phyloP scores from a whole-genome alignment of 805 yeast genomes.

The Yamadazyma olivae region DNA sequence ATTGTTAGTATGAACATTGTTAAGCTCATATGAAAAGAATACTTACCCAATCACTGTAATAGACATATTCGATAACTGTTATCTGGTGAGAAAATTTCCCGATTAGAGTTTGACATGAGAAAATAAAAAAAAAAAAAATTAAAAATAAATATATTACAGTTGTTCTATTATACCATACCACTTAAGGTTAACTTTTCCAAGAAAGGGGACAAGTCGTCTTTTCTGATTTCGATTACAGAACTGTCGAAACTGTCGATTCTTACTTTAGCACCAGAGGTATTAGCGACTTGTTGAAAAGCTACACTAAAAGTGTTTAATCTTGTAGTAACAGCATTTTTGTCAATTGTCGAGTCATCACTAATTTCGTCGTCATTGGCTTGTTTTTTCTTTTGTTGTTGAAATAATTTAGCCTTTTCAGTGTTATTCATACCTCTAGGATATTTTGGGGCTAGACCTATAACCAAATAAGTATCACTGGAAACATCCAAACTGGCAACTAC shows the following conservation, averaged over 20 bases:
- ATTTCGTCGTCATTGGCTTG: slow-evolving; percentile 16
- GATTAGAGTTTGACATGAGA: neutral
- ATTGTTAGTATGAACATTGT: slow-evolving; percentile 2
- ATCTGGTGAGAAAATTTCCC: neutral
- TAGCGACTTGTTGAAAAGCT: slow-evolving; percentile 88
- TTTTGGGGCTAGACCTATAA: slow-evolving; percentile 85
- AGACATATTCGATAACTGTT: slow-evolving; percentile 11
- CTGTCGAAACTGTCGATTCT: slow-evolving; percentile 94
- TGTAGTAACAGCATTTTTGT: slow-evolving; percentile 40
- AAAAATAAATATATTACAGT: slow-evolving; percentile 1
- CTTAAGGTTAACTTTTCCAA: slow-evolving; percentile 78
- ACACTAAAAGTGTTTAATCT: slow-evolving; percentile 78
- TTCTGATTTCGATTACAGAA: slow-evolving; percentile 83
- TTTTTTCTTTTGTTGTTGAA: slow-evolving; percentile 19
- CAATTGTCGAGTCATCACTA: slow-evolving; percentile 18
- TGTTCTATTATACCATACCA: slow-evolving; percentile 39
- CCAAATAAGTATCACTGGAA: slow-evolving; percentile 72
- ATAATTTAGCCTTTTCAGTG: slow-evolving; percentile 30
- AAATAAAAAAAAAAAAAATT: neutral
- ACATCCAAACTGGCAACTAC: slow-evolving; percentile 82
- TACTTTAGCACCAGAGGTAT: slow-evolving; percentile 80
- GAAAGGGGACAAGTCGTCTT: slow-evolving; percentile 85
- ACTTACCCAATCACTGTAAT: neutral
- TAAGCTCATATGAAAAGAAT: neutral
- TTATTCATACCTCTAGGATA: slow-evolving; percentile 51